Base-by-base conservation (phyloP, 305 asterid genomes). In the Coffea humblotiana region DNA sequence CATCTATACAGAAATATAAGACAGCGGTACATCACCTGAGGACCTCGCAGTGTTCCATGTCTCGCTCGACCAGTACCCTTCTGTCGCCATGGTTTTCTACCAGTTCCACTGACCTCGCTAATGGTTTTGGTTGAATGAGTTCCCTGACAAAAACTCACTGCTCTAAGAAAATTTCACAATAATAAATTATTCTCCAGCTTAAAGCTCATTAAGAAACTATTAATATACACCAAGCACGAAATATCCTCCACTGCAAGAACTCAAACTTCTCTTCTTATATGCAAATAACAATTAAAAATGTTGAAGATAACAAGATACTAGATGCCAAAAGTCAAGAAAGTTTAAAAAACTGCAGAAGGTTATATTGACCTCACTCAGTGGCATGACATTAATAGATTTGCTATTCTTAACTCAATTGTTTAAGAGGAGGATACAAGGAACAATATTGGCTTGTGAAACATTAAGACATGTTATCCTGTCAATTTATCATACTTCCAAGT, bases 51-150 rank as follows among this genome's bases (percentile, higher is more conserved):
- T 69, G 98, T 88, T 79, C 97, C 97, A 80, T 90, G 96, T 86
- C 98, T 90, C 25, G 99, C 98, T 85, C 94, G 90, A 81, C 99
- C 99, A 65, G 94, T 88, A 73, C 98, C 97, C 89, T 95, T 93
- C 85, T 93, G 99, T 64, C 19, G 71, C 93, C 93, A 95, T 45
- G 99, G 99, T 82, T 93, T 95, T 87, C 91, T 89, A 48, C 99
- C 99, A 75, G 96, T 92, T 75, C 99, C 99, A 84, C 98, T 93
- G 66, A 95, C 99, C 88, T 95, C 98, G 78, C 98, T 91, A 60
- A 91, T 87, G 74, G 92, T 92, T 92, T 95, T 92, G 21, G 98
- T 95, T 58, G 99, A 93, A 85, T 95, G 98, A 61, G 98, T 92
- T 61, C 99, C 99, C 98, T 95, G 79, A 77, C 67, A 83, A 80